These are phyloP conservation scores for Pluteus cervinus DNA, from an alignment of 768 basidiomycete genomes.

Conservation along the genomic window DNA sequence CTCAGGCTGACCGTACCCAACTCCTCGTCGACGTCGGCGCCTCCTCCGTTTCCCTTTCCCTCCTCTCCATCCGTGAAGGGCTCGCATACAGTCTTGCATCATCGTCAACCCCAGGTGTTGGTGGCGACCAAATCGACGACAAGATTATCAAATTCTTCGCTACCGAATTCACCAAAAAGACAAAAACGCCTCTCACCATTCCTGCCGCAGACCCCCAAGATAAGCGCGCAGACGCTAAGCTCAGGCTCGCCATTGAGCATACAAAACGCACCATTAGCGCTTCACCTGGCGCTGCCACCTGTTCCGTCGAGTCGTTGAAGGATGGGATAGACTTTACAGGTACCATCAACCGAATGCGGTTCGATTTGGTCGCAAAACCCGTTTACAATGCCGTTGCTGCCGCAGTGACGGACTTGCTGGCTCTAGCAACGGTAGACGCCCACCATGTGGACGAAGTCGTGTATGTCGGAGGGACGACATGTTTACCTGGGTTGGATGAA, in stretches of 20 bases:
- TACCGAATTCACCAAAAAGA: slow-evolving; percentile 97
- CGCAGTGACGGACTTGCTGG: slow-evolving; percentile 48
- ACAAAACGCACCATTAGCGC: slow-evolving; percentile 92
- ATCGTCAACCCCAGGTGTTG: slow-evolving; percentile 39
- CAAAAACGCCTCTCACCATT: slow-evolving; percentile 65
- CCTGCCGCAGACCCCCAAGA: slow-evolving; percentile 55
- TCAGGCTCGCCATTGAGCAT: slow-evolving; percentile 88
- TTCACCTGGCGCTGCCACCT: slow-evolving; percentile 79
- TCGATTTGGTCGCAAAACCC: slow-evolving; percentile 55
- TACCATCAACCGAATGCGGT: slow-evolving; percentile 47
- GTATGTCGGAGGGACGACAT: slow-evolving; percentile 72
- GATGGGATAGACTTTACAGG: slow-evolving; percentile 89
- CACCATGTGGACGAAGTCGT: slow-evolving; percentile 74
- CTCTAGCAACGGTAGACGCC: slow-evolving; percentile 46
- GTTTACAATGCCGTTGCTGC: slow-evolving; percentile 53
- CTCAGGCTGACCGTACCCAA: slow-evolving; percentile 63
- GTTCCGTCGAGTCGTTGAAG: slow-evolving; percentile 90
- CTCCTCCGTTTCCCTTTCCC: slow-evolving; percentile 60
- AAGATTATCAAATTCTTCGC: slow-evolving; percentile 87
- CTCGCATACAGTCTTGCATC: slow-evolving; percentile 60
- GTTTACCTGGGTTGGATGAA: slow-evolving; percentile 71
- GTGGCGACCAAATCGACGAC: slow-evolving; percentile 72
- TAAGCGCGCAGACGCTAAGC: slow-evolving; percentile 87
- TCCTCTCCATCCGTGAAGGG: slow-evolving; percentile 73
- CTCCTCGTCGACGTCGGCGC: slow-evolving; percentile 79